Percentiles rank a stretch among this genome's conserved stretches.
These are phyloP conservation scores for Eustoma russellianum DNA, from an alignment of 257 asterid species.

Conservation along the genomic window DNA sequence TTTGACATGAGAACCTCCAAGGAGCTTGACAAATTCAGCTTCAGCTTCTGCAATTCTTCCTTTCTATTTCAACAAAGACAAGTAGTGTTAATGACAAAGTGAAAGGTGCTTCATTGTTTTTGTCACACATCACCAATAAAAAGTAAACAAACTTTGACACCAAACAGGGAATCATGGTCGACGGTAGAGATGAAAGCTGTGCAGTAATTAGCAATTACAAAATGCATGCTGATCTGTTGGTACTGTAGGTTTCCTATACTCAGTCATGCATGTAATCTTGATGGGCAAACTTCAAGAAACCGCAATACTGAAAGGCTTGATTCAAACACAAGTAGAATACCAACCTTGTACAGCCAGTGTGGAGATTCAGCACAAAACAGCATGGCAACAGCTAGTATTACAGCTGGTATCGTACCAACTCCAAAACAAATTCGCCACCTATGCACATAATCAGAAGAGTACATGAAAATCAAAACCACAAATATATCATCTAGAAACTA, in stretches of 20 bases:
- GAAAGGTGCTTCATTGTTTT: too few species aligned
- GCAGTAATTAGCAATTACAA: too few species aligned
- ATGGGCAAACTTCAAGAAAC: neutral
- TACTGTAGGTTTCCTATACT: too few species aligned
- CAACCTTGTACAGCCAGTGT: slow-evolving; percentile 83
- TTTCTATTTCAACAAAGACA: slow-evolving; percentile 33
- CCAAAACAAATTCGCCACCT: slow-evolving; percentile 97
- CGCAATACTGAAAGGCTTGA: neutral
- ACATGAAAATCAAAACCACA: slow-evolving; percentile 11
- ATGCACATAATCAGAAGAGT: slow-evolving; percentile 10
- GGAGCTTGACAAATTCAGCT: slow-evolving; percentile 60
- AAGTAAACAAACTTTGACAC: too few species aligned
- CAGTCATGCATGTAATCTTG: neutral
- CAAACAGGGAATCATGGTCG: too few species aligned
- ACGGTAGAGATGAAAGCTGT: too few species aligned
- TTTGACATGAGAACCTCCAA: slow-evolving; percentile 58
- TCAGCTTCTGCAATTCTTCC: slow-evolving; percentile 79
- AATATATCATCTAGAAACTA: slow-evolving; percentile 2
- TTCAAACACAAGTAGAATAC: neutral
- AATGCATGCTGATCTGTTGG: too few species aligned
- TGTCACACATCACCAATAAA: too few species aligned
- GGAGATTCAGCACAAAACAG: slow-evolving; percentile 87
- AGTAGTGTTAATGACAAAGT: neutral
- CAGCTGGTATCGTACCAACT: slow-evolving; percentile 67
- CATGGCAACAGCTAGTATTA: slow-evolving; percentile 59